Evolutionary conservation across 768 basidiomycete genomes (phyloP), one percentile per base, ranked within the genome.

Genomic region (Mycena rosella): DNA sequence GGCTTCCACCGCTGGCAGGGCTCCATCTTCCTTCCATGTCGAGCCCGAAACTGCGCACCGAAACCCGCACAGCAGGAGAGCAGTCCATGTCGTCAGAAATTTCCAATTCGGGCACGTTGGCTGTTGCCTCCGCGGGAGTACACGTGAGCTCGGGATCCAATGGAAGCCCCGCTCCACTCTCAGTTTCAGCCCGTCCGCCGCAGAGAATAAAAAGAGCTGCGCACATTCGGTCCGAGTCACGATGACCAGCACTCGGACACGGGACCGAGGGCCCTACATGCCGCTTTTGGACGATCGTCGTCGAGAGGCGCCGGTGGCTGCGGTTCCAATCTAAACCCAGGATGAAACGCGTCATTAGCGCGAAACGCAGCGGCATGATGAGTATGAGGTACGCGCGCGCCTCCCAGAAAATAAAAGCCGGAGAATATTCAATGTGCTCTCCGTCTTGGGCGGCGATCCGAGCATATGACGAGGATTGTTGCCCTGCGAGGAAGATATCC

Each of bases 201-300:
- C 18, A 44, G 57, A 52, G 26, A 34, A 53, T 57, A 36, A 42
- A 26, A 59, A 18, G 49, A 65, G 51, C 64, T 58, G 51, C 57
- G 49, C 51, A 47, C 24, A 53, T 53, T 36, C 51, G 57, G 64
- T 36, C 56, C 64, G 51, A 65, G 64, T 65, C 64, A 53, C 42
- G 42, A 40, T 52, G 63, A 22, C 18, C n/a, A 38, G 10, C 27
- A 29, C 18, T 30, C 36, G 27, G 27, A 40, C 32, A 55, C 53
- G 60, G 60, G 40, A n/a, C 60, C 60, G 51, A 53, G 26, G 29
- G 40, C 22, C 38, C 5, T 18, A n/a, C 26, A 26, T 42, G 29
- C 48, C 26, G 22, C n/a, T 40, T 59, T 53, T 24, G 60, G 51
- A 20, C 27, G 10, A 5, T 29, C 18, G 38, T 10, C 38, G 60